Percentiles rank a stretch among this genome's conserved stretches.
phyloP scores from a whole-genome alignment of 2,329 filamentous ascomycete genomes.

The Diplodia corticola region DNA sequence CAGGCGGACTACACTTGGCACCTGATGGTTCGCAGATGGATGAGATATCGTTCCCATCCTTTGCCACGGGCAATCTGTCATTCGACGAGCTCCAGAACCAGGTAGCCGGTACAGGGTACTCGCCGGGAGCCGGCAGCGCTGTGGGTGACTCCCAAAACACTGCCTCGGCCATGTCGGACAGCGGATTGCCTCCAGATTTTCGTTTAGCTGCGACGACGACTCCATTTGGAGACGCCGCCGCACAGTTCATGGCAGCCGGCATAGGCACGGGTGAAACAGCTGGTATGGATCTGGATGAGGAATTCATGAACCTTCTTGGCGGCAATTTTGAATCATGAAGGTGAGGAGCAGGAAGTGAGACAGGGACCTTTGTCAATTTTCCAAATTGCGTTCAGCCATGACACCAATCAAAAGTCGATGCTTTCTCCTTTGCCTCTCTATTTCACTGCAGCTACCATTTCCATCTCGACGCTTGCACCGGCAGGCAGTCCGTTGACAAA shows the following conservation, averaged over 20 bases:
- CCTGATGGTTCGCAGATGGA: neutral
- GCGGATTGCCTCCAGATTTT: conserved; percentile 8
- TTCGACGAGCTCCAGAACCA: conserved; percentile 8
- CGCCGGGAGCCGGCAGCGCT: neutral
- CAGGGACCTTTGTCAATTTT: neutral
- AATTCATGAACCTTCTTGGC: conserved; percentile 9
- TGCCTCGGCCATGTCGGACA: neutral
- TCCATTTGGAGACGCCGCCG: conserved; percentile 8
- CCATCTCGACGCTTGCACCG: conserved; percentile 22
- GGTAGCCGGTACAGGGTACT: neutral
- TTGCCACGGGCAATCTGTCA: neutral
- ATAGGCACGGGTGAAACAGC: conserved; percentile 9
- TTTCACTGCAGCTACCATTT: conserved; percentile 20
- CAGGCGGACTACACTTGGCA: neutral
- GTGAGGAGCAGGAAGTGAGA: neutral
- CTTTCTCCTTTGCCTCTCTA: neutral
- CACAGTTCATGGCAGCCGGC: conserved; percentile 12
- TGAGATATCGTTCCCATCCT: conserved; percentile 6
- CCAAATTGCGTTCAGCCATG: neutral
- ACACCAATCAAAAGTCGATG: neutral
- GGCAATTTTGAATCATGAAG: conserved; percentile 9
- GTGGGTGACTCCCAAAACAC: conserved; percentile 3
- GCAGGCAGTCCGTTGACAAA: conserved; percentile 22
- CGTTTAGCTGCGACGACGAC: conserved; percentile 7
- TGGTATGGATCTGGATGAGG: conserved; percentile 12